Evolutionary conservation across 192 early-diverging fungal species (phyloP), one percentile per base, ranked within the genome.

Genomic region (Coemansia sp.): DNA sequence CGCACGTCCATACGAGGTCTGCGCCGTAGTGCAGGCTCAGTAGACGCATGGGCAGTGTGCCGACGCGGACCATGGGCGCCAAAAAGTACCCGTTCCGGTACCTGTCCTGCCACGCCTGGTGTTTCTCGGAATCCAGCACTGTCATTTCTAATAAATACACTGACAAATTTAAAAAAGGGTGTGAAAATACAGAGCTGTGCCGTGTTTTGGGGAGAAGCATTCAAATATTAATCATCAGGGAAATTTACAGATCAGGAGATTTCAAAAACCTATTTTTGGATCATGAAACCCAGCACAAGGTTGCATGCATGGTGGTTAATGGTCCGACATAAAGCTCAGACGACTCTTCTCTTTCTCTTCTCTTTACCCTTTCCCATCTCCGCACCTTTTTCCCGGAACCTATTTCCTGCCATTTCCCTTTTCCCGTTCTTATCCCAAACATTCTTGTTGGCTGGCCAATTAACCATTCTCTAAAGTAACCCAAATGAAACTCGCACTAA

Each of bases 61-160:
- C 94, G 10, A 96, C 79, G 25, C 97, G 86, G 49, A 96, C 97
- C 97, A 99, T 99, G 16, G 97, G 97, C 7, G 97, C 97, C 45
- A 99, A 85, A 35, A 97, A 91, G 37, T 89, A 65, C 14, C 79
- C 74, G 22, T 69, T 69, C 64, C 81, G 69, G 48, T 87, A 77
- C 22, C 69, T 57, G 43, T 72, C 68, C 51, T 26, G 60, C 65
- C 62, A 65, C n/a, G 45, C 59, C 21, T 45, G 45, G 62, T 21
- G 54, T 9, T 11, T 29, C 16, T 64, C 51, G 17, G 56, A 25
- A 1, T 47, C 57, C 41, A 43, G 21, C 25, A 37, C 26, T 35
- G 31, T 35, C 31, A 35, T 35, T 35, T 35, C 31, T 35, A 35
- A 35, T 35, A 35, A 35, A 8, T 35, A 35, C 31, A 35, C 4